These are phyloP conservation scores for Neurospora sp. DNA, from an alignment of 2,329 filamentous ascomycete genomes.

Conservation along the genomic window DNA sequence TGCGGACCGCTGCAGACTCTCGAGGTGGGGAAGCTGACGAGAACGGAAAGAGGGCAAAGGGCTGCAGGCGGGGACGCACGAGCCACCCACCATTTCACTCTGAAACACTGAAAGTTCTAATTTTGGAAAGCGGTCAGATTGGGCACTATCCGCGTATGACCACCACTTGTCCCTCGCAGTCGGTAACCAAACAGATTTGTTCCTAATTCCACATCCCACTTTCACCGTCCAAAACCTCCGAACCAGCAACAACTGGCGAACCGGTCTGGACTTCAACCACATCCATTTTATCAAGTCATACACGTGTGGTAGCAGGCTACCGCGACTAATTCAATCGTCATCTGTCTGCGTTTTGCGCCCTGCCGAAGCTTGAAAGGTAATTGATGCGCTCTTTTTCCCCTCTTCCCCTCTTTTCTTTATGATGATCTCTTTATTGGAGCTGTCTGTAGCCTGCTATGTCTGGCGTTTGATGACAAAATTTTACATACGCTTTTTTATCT, in stretches of 20 bases:
- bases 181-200: not conserved
- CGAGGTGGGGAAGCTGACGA: not conserved
- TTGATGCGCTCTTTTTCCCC: not conserved
- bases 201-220: not conserved
- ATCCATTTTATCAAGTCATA: not conserved
- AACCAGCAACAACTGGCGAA: not conserved
- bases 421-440: constrained; percentile 62
- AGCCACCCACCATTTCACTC: not conserved
- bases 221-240: not conserved
- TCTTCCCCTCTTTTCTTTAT: constrained; percentile 7
- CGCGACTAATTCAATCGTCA: not conserved
- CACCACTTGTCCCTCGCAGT: not conserved
- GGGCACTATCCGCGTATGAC: not conserved
- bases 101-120: not conserved
- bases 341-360: not conserved
- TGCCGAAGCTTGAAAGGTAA: not conserved
- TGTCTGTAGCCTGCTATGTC: constrained; percentile 46
- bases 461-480: constrained; percentile 39
- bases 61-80: not conserved
- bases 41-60: not conserved
- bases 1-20: not conserved
- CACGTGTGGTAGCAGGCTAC: not conserved
- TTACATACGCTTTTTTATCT: constrained; percentile 27
- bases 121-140: not conserved
- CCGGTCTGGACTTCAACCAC: not conserved